phyloP scores from a whole-genome alignment of 2,329 filamentous ascomycete species.

The Aspergillus caelatus region DNA sequence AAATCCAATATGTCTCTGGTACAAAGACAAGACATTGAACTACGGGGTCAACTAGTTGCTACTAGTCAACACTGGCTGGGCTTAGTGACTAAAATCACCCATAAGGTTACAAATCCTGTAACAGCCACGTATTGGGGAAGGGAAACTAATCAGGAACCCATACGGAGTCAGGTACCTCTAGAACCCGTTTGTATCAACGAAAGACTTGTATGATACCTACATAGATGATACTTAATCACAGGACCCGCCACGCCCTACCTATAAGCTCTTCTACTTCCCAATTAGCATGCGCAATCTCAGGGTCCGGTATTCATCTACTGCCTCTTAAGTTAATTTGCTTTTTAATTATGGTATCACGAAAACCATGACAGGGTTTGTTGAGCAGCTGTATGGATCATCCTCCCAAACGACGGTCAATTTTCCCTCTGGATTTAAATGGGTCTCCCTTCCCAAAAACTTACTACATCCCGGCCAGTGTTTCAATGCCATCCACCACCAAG shows the following conservation, averaged over 20 bases:
- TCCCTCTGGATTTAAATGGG: background rate
- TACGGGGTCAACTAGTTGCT: background rate
- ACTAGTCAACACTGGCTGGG: background rate
- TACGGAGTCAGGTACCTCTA: background rate
- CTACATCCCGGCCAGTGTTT: constrained; percentile 29
- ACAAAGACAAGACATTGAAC: background rate
- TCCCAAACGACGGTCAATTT: constrained; percentile 4
- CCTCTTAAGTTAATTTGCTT: background rate
- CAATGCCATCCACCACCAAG: constrained; percentile 13
- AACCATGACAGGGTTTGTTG: background rate
- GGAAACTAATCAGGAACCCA: background rate
- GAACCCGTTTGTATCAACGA: background rate
- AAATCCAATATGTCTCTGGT: background rate
- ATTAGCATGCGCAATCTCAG: background rate
- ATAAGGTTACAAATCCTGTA: background rate
- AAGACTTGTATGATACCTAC: background rate
- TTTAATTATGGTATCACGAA: background rate
- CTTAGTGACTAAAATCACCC: background rate
- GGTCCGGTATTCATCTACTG: background rate
- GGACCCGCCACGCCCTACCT: background rate
- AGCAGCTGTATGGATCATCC: background rate
- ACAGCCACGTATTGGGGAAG: background rate
- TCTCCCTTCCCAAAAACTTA: constrained; percentile 3
- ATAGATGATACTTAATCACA: background rate
- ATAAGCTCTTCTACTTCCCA: background rate